Evolutionary conservation across 768 basidiomycete species (phyloP), one percentile per base, ranked within the genome.

Genomic region (Mycena floridula): DNA sequence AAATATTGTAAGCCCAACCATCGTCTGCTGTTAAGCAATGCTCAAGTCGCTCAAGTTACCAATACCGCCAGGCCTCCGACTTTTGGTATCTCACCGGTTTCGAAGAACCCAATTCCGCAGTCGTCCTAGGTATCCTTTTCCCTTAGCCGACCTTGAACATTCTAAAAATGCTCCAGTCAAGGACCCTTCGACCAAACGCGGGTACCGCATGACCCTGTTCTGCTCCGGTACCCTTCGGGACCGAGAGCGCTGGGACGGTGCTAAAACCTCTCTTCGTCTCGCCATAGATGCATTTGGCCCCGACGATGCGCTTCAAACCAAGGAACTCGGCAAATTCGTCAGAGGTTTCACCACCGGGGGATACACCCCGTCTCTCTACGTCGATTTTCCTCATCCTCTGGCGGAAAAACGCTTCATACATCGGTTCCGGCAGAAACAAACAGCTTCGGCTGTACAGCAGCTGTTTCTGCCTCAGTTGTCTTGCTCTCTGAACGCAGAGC

Each of bases 11-110:
- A 67, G 86, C 64, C 25, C 7, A 30, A n/a, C 23, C 37, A n/a
- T 24, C 45, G 16, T 18, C 26, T 18, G 9, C 20, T 16, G 21
- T 32, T 23, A 23, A 32, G n/a, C 43, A 45, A 22, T 50, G 20
- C 43, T 35, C 55, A 15, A 38, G 44, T 27, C 27, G 37, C 7
- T 40, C 25, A 58, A 98, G 94, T 62, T 96, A 97, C 73, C 93
- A 93, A 60, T 96, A 89, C 59, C 80, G 95, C 20, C 95, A 95
- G 64, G 80, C 81, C 0, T 91, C 89, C 27, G 85, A 95, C 63
- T 89, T 94, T 60, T 91, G 86, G 86, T 98, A 99, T 61, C 70
- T 99, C 12, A 96, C 96, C 0, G 96, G 96, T 9, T 96, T 96
- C 55, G 81, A 91, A 46, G 95, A 98, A 59, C 89, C 93, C 1